Base-by-base conservation (phyloP, 129 eudicot genomes). In the Arctium minus region DNA sequence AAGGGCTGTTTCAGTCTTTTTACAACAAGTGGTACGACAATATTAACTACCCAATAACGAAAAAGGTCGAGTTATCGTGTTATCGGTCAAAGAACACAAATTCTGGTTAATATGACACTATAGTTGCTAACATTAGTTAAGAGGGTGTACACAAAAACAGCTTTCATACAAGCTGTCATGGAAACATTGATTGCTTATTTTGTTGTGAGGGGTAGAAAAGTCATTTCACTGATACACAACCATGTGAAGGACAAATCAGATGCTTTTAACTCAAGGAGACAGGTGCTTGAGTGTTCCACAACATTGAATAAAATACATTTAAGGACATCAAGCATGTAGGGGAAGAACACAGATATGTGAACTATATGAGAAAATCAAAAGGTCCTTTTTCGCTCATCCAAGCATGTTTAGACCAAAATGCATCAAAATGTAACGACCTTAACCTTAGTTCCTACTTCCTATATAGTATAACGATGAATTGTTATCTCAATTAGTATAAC, bases 221-320 rank as follows among this genome's bases (percentile, higher is more conserved):
- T 81, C 84, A 38, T 67, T 76, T 83, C 77, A 75, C 72, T 83
- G 87, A 84, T 36, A 39, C 44, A 81, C 60, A 44, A 70, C 53
- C 72, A 86, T 62, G 88, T 84, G 83, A 89, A 86, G 42, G 76
- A 82, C 85, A 84, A 65, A 73, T 46, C 67, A 70, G 50, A 71
- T 84, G 68, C 22, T 69, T n/a, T 69, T 46, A 0, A 67, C 42
- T 27, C 48, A 29, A 27, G 17, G 42, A 74, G 15, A 53, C 11
- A 73, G 50, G 75, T 67, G 44, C 37, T 79, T 48, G 31, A 67
- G 18, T 29, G 46, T 81, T 50, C 72, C 73, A 56, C 38, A 79
- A 37, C 65, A 69, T 76, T 67, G 44, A 72, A 39, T 48, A 71
- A 80, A 81, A 72, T 39, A 56, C 84, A 56, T 73, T 73, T 73